A percentile compares a stretch with the other conserved stretches of the same genome.
Evolutionary conservation across 306 rosid species (phyloP).

Genomic region (Astragalus glycyphyllos): DNA sequence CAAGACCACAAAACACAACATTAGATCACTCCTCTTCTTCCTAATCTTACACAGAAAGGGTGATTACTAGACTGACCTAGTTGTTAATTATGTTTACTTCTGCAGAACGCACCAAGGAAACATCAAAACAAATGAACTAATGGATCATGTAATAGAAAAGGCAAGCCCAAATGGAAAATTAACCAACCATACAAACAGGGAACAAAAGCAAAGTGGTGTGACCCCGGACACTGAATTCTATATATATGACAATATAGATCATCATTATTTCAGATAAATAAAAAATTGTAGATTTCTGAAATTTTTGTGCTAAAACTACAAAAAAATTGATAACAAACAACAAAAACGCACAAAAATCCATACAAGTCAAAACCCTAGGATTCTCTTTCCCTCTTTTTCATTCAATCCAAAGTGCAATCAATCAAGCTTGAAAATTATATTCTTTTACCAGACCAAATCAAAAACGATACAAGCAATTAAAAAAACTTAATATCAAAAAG

Average conservation of each 20-base stretch:
- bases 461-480: not conserved
- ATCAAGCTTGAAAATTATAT: not conserved
- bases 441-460: not conserved
- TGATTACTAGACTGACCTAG: not conserved
- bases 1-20: not conserved
- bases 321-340: not conserved
- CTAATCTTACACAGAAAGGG: not conserved
- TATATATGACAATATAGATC: not conserved
- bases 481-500: not conserved
- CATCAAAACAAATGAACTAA: not conserved
- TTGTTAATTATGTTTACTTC: not conserved
- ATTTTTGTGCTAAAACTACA: not conserved
- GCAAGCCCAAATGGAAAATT: not conserved
- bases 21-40: not conserved
- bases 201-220: too few species aligned
- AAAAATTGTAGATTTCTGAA: not conserved
- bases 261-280: not conserved
- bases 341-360: conserved; percentile 16
- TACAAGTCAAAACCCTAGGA: not conserved
- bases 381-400: not conserved
- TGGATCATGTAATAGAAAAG: not conserved
- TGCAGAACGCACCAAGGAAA: conserved; percentile 3
- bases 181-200: not conserved
- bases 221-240: not conserved
- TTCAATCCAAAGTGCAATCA: not conserved